Evolutionary conservation across 805 yeast species (phyloP).

Genomic region (Candida ulmi): DNA sequence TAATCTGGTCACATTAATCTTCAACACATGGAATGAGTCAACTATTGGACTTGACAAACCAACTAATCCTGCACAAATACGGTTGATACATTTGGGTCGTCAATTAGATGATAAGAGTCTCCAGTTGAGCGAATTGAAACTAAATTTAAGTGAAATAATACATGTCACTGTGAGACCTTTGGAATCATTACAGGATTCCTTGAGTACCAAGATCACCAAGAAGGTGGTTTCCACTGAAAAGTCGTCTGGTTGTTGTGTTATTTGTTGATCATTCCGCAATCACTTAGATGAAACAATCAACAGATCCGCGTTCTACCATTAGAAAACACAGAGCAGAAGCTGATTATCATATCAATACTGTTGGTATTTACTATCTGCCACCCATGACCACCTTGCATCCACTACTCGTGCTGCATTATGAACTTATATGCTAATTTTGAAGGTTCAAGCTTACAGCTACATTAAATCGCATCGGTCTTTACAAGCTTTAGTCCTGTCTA

Average conservation of each 20-base stretch:
- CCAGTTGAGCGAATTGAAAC: constrained; percentile 9
- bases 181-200: too few species aligned
- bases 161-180: constrained; percentile 27
- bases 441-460: too few species aligned
- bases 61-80: constrained; percentile 5
- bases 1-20: not conserved
- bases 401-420: too few species aligned
- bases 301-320: too few species aligned
- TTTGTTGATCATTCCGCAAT: not conserved
- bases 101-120: constrained; percentile 15
- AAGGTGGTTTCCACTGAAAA: not conserved
- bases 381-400: too few species aligned
- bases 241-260: not conserved
- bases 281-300: too few species aligned
- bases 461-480: too few species aligned
- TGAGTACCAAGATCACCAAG: not conserved
- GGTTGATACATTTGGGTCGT: constrained; percentile 28
- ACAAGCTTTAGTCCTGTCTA: too few species aligned
- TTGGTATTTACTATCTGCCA: too few species aligned
- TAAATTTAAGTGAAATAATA: constrained; percentile 20
- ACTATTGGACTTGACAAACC: not conserved
- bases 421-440: too few species aligned
- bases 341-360: too few species aligned
- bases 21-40: not conserved
- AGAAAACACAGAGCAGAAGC: too few species aligned